phyloP scores from a whole-genome alignment of 192 early-diverging fungal genomes.

The Linderina pennispora region DNA sequence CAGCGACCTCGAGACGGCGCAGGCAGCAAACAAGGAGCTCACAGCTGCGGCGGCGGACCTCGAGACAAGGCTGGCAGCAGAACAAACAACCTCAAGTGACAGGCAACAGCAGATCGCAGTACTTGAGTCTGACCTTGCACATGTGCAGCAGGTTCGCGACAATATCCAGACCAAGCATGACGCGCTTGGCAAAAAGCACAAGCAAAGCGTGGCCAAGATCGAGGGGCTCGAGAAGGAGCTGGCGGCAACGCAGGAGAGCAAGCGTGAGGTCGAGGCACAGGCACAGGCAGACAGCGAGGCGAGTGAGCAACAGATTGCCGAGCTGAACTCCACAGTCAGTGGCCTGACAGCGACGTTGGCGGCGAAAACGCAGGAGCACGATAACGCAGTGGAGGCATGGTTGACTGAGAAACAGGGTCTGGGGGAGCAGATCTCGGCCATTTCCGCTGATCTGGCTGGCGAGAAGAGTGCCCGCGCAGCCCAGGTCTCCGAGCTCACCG shows the following conservation, averaged over 20 bases:
- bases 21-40: background rate
- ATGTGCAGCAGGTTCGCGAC: conserved; percentile 21
- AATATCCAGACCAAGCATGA: conserved; percentile 36
- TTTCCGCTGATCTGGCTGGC: too few species aligned
- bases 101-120: conserved; percentile 14
- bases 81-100: background rate
- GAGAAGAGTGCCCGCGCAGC: too few species aligned
- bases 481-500: background rate
- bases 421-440: too few species aligned
- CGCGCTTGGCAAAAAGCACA: conserved; percentile 14
- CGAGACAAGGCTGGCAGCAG: conserved; percentile 3
- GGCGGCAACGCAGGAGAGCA: conserved; percentile 5
- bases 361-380: too few species aligned
- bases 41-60: conserved; percentile 1
- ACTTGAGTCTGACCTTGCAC: conserved; percentile 24
- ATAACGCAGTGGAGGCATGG: too few species aligned
- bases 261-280: conserved; percentile 6
- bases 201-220: conserved; percentile 9
- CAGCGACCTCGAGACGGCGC: background rate
- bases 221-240: conserved; percentile 5
- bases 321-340: too few species aligned
- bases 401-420: too few species aligned
- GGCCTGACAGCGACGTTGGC: too few species aligned
- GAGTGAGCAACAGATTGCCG: conserved; percentile 3
- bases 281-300: conserved; percentile 6